Evolutionary conservation across 2,329 filamentous ascomycete genomes (phyloP).

Genomic region (Fusarium pseudonygamai): DNA sequence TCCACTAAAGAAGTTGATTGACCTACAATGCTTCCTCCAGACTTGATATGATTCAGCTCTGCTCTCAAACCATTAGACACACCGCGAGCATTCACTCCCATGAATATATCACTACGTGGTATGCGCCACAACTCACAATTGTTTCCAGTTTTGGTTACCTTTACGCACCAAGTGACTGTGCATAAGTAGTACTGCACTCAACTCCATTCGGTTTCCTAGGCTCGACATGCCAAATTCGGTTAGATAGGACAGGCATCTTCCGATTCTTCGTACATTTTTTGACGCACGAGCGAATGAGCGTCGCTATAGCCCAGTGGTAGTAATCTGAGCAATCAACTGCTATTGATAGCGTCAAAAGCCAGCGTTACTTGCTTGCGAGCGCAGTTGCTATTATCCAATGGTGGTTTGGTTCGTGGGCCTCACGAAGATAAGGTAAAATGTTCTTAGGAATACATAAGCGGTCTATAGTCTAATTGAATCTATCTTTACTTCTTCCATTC

Average conservation of each 20-base stretch:
- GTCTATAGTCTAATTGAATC: background rate
- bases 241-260: too few relatives aligned
- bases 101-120: background rate
- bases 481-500: too few relatives aligned
- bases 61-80: background rate
- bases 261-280: rapidly evolving
- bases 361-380: background rate
- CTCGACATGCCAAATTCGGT: background rate
- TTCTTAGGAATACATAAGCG: rapidly evolving
- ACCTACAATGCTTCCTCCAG: background rate
- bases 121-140: too few relatives aligned
- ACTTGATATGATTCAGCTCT: background rate
- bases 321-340: too few relatives aligned
- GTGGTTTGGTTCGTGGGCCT: too few relatives aligned
- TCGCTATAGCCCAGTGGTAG: too few relatives aligned
- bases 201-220: background rate
- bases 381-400: background rate
- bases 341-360: background rate
- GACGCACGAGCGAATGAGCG: too few relatives aligned
- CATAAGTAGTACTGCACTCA: background rate
- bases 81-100: background rate
- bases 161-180: rapidly evolving
- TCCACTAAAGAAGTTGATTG: too few relatives aligned
- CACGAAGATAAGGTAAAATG: background rate
- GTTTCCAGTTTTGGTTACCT: too few relatives aligned